Evolutionary conservation across 108 stramenopile genomes (phyloP).

Genomic region (Stephanodiscus triporus): DNA sequence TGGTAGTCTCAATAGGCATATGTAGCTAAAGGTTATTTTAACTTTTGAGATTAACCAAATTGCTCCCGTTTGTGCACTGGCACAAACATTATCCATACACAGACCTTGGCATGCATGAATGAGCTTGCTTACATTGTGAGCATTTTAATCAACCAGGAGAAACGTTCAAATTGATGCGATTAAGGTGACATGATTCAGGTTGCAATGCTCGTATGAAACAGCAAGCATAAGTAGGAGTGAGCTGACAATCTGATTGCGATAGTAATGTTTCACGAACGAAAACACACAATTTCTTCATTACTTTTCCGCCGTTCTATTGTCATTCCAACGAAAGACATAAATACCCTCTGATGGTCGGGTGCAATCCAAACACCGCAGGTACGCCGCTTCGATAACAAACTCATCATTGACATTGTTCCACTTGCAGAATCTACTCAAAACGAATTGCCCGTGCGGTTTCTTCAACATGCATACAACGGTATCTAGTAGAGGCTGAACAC

Average conservation of each 20-base stretch:
- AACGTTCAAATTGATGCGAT: no score
- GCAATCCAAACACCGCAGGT: constrained; percentile 30
- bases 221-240: no score
- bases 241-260: no score
- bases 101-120: no score
- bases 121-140: no score
- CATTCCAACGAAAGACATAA: constrained; percentile 29
- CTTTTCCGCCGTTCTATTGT: no score
- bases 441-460: constrained; percentile 31
- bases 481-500: constrained; percentile 27
- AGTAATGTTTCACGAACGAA: no score
- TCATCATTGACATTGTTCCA: constrained; percentile 43
- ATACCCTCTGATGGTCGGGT: constrained; percentile 44
- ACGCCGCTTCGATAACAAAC: constrained; percentile 38
- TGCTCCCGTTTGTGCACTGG: no score
- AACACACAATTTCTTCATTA: no score
- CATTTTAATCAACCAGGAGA: no score
- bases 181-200: neutral
- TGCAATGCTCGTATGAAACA: no score
- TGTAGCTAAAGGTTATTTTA: neutral
- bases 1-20: neutral
- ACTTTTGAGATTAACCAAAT: neutral
- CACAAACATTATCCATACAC: neutral
- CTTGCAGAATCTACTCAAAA: constrained; percentile 38
- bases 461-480: constrained; percentile 36